Percentiles rank a stretch among this genome's conserved stretches.
Evolutionary conservation across 495 filamentous ascomycete genomes (phyloP).

Genomic region (Aspergillus hancockii): DNA sequence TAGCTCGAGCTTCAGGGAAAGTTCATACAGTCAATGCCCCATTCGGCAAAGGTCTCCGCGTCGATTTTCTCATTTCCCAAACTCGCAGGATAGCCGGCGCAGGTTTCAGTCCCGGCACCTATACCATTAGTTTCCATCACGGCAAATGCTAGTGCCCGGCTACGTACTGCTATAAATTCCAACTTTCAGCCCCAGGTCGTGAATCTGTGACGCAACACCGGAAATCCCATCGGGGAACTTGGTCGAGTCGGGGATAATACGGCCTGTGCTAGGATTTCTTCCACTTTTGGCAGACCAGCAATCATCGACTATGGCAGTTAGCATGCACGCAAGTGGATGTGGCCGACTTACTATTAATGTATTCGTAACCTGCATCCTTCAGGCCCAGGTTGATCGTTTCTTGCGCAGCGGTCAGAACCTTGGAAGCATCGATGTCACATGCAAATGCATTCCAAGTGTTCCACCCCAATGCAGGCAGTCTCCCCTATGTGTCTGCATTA

Average conservation of each 20-base stretch:
- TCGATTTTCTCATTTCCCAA: slow-evolving; percentile 63
- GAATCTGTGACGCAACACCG: slow-evolving; percentile 57
- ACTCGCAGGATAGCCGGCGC: slow-evolving; percentile 62
- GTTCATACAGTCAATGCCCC: slow-evolving; percentile 63
- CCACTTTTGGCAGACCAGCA: slow-evolving; percentile 61
- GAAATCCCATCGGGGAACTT: slow-evolving; percentile 67
- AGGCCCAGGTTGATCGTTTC: slow-evolving; percentile 54
- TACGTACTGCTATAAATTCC: slow-evolving; percentile 61
- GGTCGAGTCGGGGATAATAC: slow-evolving; percentile 53
- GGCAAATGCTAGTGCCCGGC: neutral
- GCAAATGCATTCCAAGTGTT: slow-evolving; percentile 62
- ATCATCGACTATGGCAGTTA: slow-evolving; percentile 46
- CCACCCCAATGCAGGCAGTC: slow-evolving; percentile 60
- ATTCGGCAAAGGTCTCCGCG: slow-evolving; percentile 60
- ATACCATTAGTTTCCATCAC: slow-evolving; percentile 1
- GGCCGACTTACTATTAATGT: slow-evolving; percentile 57
- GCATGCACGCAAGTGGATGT: slow-evolving; percentile 13
- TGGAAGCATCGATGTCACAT: slow-evolving; percentile 55
- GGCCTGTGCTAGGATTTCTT: slow-evolving; percentile 46
- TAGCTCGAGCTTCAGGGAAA: neutral
- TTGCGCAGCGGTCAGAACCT: slow-evolving; percentile 53
- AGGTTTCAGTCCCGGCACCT: slow-evolving; percentile 63
- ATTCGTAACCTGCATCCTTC: slow-evolving; percentile 66
- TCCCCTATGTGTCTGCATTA: slow-evolving; percentile 27
- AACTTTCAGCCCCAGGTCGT: slow-evolving; percentile 61